phyloP scores from a whole-genome alignment of 148 eudicot genomes.

The Linanthus parryae region DNA sequence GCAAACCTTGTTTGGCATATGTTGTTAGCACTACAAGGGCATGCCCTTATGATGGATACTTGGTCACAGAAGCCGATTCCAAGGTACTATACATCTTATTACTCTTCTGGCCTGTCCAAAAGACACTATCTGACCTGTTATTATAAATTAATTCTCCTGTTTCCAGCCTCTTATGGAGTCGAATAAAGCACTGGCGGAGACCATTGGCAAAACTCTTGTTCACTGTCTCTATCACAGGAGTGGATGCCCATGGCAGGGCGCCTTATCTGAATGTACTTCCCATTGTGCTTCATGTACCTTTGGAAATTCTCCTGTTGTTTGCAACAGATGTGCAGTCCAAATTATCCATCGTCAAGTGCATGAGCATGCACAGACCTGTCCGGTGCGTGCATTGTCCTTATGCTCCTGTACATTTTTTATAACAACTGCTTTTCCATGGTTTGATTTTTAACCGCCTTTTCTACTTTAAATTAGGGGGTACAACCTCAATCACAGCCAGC shows the following conservation, averaged over 20 bases:
- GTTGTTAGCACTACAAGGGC: conserved; percentile 67
- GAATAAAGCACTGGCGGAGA: conserved; percentile 60
- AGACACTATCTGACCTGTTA: conserved; percentile 15
- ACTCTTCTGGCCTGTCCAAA: conserved; percentile 3
- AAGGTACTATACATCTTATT: conserved; percentile 46
- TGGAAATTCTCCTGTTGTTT: conserved; percentile 75
- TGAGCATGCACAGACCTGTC: conserved; percentile 76
- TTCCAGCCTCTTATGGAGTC: conserved; percentile 69
- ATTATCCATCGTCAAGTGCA: conserved; percentile 89
- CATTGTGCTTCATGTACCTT: conserved; percentile 80
- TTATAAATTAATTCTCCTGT: conserved; percentile 1
- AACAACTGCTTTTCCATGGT: background rate
- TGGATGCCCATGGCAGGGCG: conserved; percentile 92
- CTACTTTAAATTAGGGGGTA: no score
- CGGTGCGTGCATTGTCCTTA: conserved; percentile 55
- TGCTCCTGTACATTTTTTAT: no score
- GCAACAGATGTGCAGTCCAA: conserved; percentile 76
- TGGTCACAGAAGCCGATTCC: conserved; percentile 85
- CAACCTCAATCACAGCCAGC: conserved; percentile 48
- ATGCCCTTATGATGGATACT: conserved; percentile 91
- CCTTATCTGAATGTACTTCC: conserved; percentile 55
- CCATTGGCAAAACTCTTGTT: conserved; percentile 65
- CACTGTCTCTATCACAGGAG: conserved; percentile 77
- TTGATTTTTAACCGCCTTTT: background rate
- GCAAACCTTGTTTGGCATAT: conserved; percentile 85